Conservation (phyloP, 2,329 filamentous ascomycete genomes). For the Kalaharituber pfeilii region DNA sequence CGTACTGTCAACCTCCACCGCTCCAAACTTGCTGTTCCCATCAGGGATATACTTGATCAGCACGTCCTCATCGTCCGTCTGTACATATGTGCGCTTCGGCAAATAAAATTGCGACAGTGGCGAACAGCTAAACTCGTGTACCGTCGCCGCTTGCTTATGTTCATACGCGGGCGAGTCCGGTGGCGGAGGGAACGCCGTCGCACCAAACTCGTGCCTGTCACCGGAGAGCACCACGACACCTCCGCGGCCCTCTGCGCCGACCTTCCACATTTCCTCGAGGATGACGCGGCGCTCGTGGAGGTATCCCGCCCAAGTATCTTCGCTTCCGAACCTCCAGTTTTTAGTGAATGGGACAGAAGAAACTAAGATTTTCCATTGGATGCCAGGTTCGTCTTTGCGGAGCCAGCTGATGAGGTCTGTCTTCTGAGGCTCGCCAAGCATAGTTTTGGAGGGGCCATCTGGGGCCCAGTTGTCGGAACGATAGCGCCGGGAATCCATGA, state of each 20-base stretch:
- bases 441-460: conserved; percentile 54
- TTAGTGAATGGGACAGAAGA: conserved; percentile 91
- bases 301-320: conserved; percentile 92
- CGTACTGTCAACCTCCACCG: conserved; percentile 57
- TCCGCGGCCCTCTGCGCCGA: conserved; percentile 48
- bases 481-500: conserved; percentile 74
- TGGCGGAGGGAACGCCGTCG: conserved; percentile 43
- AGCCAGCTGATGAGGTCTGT: conserved; percentile 66
- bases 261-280: conserved; percentile 84
- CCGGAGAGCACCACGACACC: conserved; percentile 75
- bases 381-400: conserved; percentile 46
- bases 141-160: conserved; percentile 42
- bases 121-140: conserved; percentile 83
- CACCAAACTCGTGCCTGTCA: conserved; percentile 92
- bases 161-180: conserved; percentile 42
- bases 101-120: conserved; percentile 90
- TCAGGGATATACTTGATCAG: conserved; percentile 51
- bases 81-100: conserved; percentile 64
- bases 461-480: conserved; percentile 43
- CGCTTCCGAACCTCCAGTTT: conserved; percentile 79
- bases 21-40: conserved; percentile 78
- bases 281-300: conserved; percentile 59
- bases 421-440: conserved; percentile 68
- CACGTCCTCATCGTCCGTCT: conserved; percentile 48
- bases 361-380: conserved; percentile 86